phyloP scores from a whole-genome alignment of 2,329 filamentous ascomycete species.

The Sphaceloma murrayae region DNA sequence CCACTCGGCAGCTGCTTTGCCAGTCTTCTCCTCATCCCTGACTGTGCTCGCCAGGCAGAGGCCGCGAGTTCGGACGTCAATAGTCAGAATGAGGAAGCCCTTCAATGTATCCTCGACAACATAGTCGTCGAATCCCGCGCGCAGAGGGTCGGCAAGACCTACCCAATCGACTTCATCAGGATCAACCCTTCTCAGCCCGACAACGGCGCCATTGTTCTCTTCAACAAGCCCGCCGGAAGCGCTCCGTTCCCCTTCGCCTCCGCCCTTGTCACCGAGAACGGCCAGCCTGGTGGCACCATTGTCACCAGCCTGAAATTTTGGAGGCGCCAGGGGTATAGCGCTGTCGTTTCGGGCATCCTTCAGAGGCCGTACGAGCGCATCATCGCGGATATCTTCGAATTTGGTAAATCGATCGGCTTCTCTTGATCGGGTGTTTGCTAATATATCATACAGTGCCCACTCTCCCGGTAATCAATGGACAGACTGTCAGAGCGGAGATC shows the following conservation, averaged over 20 bases:
- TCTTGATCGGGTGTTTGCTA: neutral
- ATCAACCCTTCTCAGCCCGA: neutral
- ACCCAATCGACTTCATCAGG: slow-evolving; percentile 4
- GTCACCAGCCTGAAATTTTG: slow-evolving; percentile 10
- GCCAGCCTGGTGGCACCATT: neutral
- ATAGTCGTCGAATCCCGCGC: slow-evolving; percentile 4
- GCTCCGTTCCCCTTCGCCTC: slow-evolving; percentile 1
- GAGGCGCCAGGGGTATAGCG: slow-evolving; percentile 1
- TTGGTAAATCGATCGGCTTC: neutral
- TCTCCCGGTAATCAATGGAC: neutral
- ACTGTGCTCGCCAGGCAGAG: slow-evolving; percentile 12
- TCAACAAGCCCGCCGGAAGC: slow-evolving; percentile 8
- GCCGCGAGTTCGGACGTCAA: neutral
- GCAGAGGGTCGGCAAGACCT: slow-evolving; percentile 12
- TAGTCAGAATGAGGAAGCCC: slow-evolving; percentile 4
- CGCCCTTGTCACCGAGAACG: slow-evolving; percentile 1
- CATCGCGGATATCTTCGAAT: slow-evolving; percentile 12
- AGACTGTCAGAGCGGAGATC: neutral
- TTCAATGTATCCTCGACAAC: slow-evolving; percentile 12
- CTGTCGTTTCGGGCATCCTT: slow-evolving; percentile 4
- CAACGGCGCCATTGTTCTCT: slow-evolving; percentile 4
- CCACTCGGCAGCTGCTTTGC: slow-evolving; percentile 8
- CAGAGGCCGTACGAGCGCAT: slow-evolving; percentile 7
- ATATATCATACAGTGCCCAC: neutral
- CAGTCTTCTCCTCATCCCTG: slow-evolving; percentile 7